Evolutionary conservation across 2,329 filamentous ascomycete species (phyloP).

Genomic region (Aspergillus japonicus): DNA sequence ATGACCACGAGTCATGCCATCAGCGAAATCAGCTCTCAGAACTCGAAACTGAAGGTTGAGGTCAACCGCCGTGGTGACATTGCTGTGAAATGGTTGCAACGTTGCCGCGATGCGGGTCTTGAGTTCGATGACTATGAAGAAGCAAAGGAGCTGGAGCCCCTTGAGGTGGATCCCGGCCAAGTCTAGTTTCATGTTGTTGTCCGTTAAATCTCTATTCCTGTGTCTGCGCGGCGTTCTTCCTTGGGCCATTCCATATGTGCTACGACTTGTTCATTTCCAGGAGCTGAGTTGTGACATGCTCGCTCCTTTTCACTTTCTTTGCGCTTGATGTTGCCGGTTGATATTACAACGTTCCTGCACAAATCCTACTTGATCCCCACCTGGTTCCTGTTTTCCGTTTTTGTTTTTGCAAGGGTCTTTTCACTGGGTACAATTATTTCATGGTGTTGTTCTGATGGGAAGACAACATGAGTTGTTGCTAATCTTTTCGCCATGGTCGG

Average conservation of each 20-base stretch:
- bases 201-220: background rate
- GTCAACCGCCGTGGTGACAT: slow-evolving; percentile 81
- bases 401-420: slow-evolving; percentile 5
- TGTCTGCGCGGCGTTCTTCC: slow-evolving; percentile 10
- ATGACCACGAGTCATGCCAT: slow-evolving; percentile 47
- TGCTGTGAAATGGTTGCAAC: slow-evolving; percentile 47
- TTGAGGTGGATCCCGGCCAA: slow-evolving; percentile 36
- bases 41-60: slow-evolving; percentile 93
- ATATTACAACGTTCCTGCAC: background rate
- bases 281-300: slow-evolving; percentile 20
- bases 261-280: slow-evolving; percentile 27
- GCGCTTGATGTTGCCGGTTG: slow-evolving; percentile 1
- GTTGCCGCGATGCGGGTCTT: slow-evolving; percentile 48
- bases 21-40: slow-evolving; percentile 89
- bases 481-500: slow-evolving; percentile 14
- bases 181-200: slow-evolving; percentile 10
- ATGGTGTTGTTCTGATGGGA: slow-evolving; percentile 8
- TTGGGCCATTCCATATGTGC: slow-evolving; percentile 23
- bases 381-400: slow-evolving; percentile 10
- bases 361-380: slow-evolving; percentile 8
- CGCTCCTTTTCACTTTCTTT: slow-evolving; percentile 16
- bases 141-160: slow-evolving; percentile 39
- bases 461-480: background rate
- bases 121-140: slow-evolving; percentile 51
- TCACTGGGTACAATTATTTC: slow-evolving; percentile 10